These are phyloP conservation scores for Blastocystis sp. DNA, from an alignment of 352 stramenopile genomes.

Conservation along the genomic window DNA sequence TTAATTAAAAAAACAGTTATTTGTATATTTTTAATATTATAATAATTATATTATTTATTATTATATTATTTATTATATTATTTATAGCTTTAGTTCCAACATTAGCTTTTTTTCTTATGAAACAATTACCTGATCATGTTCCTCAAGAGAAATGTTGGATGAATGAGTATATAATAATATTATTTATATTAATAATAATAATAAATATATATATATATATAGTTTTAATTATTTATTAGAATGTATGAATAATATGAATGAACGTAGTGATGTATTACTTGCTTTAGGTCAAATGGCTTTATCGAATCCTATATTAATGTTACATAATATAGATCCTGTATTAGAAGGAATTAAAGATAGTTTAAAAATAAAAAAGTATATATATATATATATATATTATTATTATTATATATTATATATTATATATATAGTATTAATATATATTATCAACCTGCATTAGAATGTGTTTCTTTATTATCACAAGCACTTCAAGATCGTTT, in stretches of 20 bases:
- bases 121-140: too few relatives aligned
- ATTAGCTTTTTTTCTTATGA: too few relatives aligned
- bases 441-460: slow-evolving; percentile 13
- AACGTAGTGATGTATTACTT: slow-evolving; percentile 58
- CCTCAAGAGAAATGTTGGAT: too few relatives aligned
- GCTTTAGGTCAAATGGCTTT: slow-evolving; percentile 54
- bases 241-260: too few relatives aligned
- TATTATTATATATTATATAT: too few relatives aligned
- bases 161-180: too few relatives aligned
- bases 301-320: slow-evolving; percentile 52
- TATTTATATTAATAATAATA: too few relatives aligned
- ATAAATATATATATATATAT: too few relatives aligned
- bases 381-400: too few relatives aligned
- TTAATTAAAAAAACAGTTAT: slow-evolving; percentile 35
- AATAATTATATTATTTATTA: slow-evolving; percentile 29
- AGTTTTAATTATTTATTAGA: too few relatives aligned
- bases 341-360: slow-evolving; percentile 53
- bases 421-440: background rate
- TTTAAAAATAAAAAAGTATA: slow-evolving; percentile 46
- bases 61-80: slow-evolving; percentile 27
- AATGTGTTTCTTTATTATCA: slow-evolving; percentile 52
- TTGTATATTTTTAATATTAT: slow-evolving; percentile 20
- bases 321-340: slow-evolving; percentile 55
- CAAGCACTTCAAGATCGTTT: slow-evolving; percentile 57
- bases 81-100: background rate